Percentiles rank a stretch among this genome's conserved stretches.
Conservation (phyloP, 495 filamentous ascomycete species). For the Glonium stellatum region DNA sequence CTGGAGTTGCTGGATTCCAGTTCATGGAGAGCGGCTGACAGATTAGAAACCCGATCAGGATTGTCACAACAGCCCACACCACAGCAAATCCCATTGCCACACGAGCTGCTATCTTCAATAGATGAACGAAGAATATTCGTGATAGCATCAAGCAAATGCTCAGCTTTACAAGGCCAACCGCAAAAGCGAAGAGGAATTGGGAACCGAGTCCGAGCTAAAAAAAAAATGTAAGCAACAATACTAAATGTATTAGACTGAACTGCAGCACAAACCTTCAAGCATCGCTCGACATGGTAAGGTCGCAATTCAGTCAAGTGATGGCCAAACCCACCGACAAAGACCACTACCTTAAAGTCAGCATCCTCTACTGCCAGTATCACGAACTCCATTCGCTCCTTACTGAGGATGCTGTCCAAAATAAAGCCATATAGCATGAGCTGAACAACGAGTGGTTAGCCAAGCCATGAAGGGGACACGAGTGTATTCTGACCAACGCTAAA, state of each 20-base stretch:
- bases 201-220: not conserved
- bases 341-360: not conserved
- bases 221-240: not conserved
- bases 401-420: not conserved
- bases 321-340: not conserved
- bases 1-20: not conserved
- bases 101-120: not conserved
- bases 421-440: not conserved
- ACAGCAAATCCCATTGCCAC: not conserved
- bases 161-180: not conserved
- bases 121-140: not conserved
- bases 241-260: not conserved
- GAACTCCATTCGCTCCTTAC: not conserved
- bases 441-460: not conserved
- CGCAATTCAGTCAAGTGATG: not conserved
- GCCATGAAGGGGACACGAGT: not conserved
- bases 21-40: not conserved
- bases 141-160: not conserved
- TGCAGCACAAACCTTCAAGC: not conserved
- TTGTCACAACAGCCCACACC: not conserved
- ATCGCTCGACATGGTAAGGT: not conserved
- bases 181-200: not conserved
- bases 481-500: not conserved
- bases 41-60: not conserved
- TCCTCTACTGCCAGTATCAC: not conserved